Conservation (phyloP, 176 grass and related monocot genomes). For the Oryza brachyantha region DNA sequence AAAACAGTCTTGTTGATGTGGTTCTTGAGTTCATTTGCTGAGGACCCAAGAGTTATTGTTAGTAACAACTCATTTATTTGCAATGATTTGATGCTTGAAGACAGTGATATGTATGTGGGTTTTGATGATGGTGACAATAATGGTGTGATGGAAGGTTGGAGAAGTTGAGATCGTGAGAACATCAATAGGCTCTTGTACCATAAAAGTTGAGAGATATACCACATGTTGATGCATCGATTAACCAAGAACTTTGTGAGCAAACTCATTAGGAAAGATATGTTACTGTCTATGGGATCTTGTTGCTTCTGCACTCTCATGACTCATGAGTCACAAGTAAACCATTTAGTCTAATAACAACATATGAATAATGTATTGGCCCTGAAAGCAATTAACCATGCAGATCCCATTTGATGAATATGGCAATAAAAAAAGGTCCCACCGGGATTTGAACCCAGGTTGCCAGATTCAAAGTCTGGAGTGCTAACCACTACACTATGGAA, state of each 20-base stretch:
- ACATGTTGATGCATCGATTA: neutral
- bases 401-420: neutral
- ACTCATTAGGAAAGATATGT: neutral
- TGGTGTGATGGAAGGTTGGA: neutral
- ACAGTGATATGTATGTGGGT: neutral
- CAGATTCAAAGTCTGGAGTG: slow-evolving; percentile 99
- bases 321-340: no score
- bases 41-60: no score
- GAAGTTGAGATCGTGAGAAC: neutral
- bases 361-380: neutral
- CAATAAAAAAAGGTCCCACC: slow-evolving; percentile 46
- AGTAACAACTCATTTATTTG: no score
- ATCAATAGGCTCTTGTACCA: neutral
- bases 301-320: no score
- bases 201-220: neutral
- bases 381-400: neutral
- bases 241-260: neutral
- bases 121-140: neutral
- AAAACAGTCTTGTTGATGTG: neutral
- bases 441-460: slow-evolving; percentile 91
- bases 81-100: neutral
- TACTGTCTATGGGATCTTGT: no score
- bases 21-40: neutral
- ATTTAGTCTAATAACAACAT: neutral
- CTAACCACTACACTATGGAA: slow-evolving; percentile 89